Conservation (phyloP, 495 filamentous ascomycete genomes). For the Evernia prunastri region DNA sequence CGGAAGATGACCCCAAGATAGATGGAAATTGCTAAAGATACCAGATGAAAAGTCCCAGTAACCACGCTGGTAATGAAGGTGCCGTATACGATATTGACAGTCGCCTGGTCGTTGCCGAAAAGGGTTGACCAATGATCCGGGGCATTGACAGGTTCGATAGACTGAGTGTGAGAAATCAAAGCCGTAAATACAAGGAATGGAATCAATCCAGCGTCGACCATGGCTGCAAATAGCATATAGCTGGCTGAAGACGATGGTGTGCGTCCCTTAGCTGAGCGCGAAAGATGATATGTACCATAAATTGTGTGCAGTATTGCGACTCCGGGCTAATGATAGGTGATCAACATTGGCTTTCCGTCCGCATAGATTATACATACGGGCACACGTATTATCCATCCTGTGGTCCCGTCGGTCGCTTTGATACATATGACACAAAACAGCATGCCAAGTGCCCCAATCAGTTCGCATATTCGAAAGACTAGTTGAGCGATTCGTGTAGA, state of each 20-base stretch:
- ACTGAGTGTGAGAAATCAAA: conserved; percentile 48
- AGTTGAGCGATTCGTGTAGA: conserved; percentile 59
- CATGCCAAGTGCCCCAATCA: conserved; percentile 63
- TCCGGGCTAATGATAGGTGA: conserved; percentile 49
- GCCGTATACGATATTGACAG: conserved; percentile 49
- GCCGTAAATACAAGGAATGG: conserved; percentile 73
- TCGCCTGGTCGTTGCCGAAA: conserved; percentile 43
- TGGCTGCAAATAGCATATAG: conserved; percentile 73
- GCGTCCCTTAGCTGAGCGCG: conserved; percentile 56
- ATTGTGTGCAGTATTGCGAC: conserved; percentile 61
- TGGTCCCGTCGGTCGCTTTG: conserved; percentile 50
- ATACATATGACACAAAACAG: conserved; percentile 69
- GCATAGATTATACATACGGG: conserved; percentile 49
- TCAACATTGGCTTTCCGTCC: conserved; percentile 12
- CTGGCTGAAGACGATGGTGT: conserved; percentile 72
- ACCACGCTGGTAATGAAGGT: conserved; percentile 58
- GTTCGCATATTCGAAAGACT: conserved; percentile 52
- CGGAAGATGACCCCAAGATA: conserved; percentile 71
- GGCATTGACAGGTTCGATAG: conserved; percentile 37
- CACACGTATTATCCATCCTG: conserved; percentile 70
- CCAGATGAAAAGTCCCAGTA: conserved; percentile 58
- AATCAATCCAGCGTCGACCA: conserved; percentile 63
- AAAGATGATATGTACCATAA: conserved; percentile 75
- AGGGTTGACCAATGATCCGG: conserved; percentile 57
- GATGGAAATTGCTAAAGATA: conserved; percentile 62